phyloP scores from a whole-genome alignment of 208 protist genomes.

The Leishmania turanica region DNA sequence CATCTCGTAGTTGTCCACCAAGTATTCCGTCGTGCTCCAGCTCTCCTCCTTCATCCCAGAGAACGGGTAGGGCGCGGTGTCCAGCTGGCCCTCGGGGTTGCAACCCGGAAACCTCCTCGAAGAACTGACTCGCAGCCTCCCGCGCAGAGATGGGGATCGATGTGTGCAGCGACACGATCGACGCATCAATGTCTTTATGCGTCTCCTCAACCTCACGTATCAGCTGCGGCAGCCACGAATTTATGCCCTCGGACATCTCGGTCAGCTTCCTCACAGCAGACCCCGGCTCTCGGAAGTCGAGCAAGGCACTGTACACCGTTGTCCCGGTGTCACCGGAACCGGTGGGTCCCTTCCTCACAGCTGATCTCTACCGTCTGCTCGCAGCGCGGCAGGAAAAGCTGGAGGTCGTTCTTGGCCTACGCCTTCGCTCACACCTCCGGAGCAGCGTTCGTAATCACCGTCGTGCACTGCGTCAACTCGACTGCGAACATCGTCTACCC shows the following conservation, averaged over 20 bases:
- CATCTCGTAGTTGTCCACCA: constrained; percentile 42
- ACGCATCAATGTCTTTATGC: constrained; percentile 30
- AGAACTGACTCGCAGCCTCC: constrained; percentile 33
- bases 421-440: constrained; percentile 46
- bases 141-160: constrained; percentile 55
- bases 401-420: constrained; percentile 63
- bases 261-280: constrained; percentile 52
- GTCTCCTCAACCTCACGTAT: constrained; percentile 61
- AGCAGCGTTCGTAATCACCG: constrained; percentile 42
- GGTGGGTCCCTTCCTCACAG: constrained; percentile 53
- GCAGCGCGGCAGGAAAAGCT: constrained; percentile 50
- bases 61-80: constrained; percentile 86
- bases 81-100: constrained; percentile 80
- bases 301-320: constrained; percentile 62
- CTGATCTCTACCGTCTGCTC: constrained; percentile 64
- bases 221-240: constrained; percentile 69
- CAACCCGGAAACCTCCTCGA: constrained; percentile 74
- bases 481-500: constrained; percentile 44
- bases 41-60: constrained; percentile 80
- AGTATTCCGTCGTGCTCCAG: constrained; percentile 82
- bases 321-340: constrained; percentile 37
- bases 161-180: constrained; percentile 34
- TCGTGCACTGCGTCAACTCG: constrained; percentile 54
- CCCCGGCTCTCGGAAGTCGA: constrained; percentile 72
- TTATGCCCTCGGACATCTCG: constrained; percentile 67